Evolutionary conservation across 257 asterid species (phyloP), one percentile per base, ranked within the genome.

Genomic region (Mentha longifolia): DNA sequence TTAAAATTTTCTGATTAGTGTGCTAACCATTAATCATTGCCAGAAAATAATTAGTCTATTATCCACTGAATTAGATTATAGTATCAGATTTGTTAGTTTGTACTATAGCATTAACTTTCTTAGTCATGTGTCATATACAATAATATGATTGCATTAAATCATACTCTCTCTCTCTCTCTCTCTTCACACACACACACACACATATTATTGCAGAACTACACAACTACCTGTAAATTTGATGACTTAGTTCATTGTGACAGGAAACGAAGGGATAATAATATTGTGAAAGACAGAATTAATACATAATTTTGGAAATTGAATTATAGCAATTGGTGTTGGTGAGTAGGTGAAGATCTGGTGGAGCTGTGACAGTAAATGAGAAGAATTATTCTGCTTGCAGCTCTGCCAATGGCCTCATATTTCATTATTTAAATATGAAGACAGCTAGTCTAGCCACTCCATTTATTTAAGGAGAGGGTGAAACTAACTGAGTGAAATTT

Each of bases 261-360:
- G 49, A n/a, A n/a, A n/a, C n/a, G n/a, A n/a, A n/a, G n/a, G n/a
- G n/a, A n/a, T n/a, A n/a, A n/a, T n/a, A n/a, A n/a, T n/a, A n/a
- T n/a, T n/a, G n/a, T n/a, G n/a, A n/a, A n/a, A n/a, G n/a, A n/a
- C n/a, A n/a, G n/a, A n/a, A n/a, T n/a, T n/a, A n/a, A n/a, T n/a
- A 6, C 54, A 47, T n/a, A 35, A 5, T 6, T 30, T 41, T 39
- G 0, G 17, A 60, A 33, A 74, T 74, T 57, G 67, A 52, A 74
- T 35, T 7, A 19, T 28, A 67, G 20, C 47, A 22, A 67, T 66
- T 68, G 62, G 3, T 11, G 31, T 15, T 20, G 54, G 3, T n/a
- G 51, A 61, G 79, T 75, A 16, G 79, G 64, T 75, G 65, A 13
- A 57, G 41, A 67, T 35, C 12, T 19, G 59, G 3, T 54, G 57